These are phyloP conservation scores for Flaveria trinervia DNA, from an alignment of 129 eudicot species.

Conservation along the genomic window DNA sequence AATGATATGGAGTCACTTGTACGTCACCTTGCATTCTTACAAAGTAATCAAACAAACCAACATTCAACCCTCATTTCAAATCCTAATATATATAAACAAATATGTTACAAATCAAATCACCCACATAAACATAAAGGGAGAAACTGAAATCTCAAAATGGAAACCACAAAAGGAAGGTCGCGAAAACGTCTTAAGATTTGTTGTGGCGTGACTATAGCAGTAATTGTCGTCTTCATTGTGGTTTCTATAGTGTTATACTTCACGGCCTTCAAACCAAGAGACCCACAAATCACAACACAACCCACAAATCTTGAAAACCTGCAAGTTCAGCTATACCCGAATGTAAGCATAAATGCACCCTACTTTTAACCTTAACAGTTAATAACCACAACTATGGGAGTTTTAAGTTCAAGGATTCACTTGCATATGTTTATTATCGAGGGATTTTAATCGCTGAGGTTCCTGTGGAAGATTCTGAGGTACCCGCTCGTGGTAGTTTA, in stretches of 20 bases:
- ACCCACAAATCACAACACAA: constrained; percentile 40
- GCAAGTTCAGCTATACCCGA: constrained; percentile 34
- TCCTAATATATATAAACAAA: constrained; percentile 21
- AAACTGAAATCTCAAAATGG: constrained; percentile 19
- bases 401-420: too few species aligned
- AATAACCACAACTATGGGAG: too few species aligned
- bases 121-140: neutral
- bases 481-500: too few species aligned
- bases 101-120: neutral
- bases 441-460: too few species aligned
- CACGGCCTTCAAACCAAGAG: constrained; percentile 37
- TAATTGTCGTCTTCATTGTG: constrained; percentile 22
- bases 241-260: constrained; percentile 38
- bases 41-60: constrained; percentile 31
- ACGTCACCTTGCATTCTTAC: neutral
- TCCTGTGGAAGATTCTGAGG: too few species aligned
- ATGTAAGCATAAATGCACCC: neutral
- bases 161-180: constrained; percentile 26
- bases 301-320: constrained; percentile 46
- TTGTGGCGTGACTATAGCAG: constrained; percentile 31
- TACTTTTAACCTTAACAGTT: too few species aligned
- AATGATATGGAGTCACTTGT: constrained; percentile 15
- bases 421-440: too few species aligned
- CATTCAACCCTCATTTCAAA: constrained; percentile 20
- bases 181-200: constrained; percentile 40